Conservation (phyloP, 371 early-diverging fungal genomes). For the Rhizomucor pusillus region DNA sequence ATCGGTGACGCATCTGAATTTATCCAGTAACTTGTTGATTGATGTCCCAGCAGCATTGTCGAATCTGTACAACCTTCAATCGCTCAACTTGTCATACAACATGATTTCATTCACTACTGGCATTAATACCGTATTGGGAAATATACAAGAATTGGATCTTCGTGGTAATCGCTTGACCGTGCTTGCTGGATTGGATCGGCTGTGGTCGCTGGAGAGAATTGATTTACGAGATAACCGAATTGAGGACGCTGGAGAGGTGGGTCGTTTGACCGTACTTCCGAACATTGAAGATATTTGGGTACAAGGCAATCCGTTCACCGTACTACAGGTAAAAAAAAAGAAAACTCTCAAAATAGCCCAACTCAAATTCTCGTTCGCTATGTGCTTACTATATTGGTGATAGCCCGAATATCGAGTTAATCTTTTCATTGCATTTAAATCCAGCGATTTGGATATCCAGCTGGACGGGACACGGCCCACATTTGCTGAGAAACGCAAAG, state of each 20-base stretch:
- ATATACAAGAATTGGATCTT: conserved; percentile 60
- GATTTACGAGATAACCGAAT: conserved; percentile 69
- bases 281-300: conserved; percentile 60
- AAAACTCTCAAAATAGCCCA: not conserved
- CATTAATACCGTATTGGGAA: conserved; percentile 66
- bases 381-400: not conserved
- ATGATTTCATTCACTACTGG: conserved; percentile 61
- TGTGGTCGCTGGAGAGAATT: conserved; percentile 69
- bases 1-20: conserved; percentile 55
- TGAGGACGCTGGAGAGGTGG: conserved; percentile 57
- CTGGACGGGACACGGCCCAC: conserved; percentile 59
- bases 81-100: conserved; percentile 64
- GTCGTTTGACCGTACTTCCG: conserved; percentile 55
- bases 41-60: conserved; percentile 60
- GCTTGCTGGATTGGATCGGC: conserved; percentile 63
- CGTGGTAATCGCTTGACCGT: conserved; percentile 65
- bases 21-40: conserved; percentile 63
- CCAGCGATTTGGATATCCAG: conserved; percentile 42
- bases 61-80: conserved; percentile 52
- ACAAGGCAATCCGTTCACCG: conserved; percentile 61
- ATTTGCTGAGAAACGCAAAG: conserved; percentile 47
- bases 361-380: conserved; percentile 1
- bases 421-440: conserved; percentile 51
- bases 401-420: conserved; percentile 58
- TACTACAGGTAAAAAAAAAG: conserved; percentile 39